These are phyloP conservation scores for Phytophthora agathidicida DNA, from an alignment of 352 stramenopile species.

Conservation along the genomic window DNA sequence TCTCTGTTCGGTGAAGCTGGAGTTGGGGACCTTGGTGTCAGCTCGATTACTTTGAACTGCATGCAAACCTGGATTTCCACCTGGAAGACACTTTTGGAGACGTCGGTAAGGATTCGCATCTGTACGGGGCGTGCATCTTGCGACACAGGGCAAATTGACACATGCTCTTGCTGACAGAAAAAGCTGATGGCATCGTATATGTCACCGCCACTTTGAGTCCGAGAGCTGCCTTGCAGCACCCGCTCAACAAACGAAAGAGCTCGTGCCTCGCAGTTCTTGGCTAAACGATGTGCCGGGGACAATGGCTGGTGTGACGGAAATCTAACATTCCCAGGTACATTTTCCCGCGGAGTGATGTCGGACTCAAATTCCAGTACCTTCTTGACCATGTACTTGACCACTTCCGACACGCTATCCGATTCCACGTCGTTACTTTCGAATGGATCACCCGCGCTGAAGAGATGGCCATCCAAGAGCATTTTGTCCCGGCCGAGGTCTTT, in stretches of 20 bases:
- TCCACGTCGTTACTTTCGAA: constrained; percentile 18
- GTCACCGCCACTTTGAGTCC: constrained; percentile 78
- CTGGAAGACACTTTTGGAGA: constrained; percentile 42
- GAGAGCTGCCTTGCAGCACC: constrained; percentile 66
- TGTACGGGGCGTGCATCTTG: constrained; percentile 67
- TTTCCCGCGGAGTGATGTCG: neutral
- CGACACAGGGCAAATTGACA: constrained; percentile 74
- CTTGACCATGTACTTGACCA: constrained; percentile 66
- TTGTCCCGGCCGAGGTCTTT: constrained; percentile 79
- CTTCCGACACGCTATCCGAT: constrained; percentile 52
- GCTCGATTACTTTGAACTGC: constrained; percentile 78
- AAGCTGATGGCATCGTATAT: constrained; percentile 86
- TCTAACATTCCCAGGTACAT: neutral
- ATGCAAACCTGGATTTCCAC: constrained; percentile 72
- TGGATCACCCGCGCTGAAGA: constrained; percentile 38
- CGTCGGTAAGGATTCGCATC: constrained; percentile 33
- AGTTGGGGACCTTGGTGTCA: constrained; percentile 31
- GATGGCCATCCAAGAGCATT: constrained; percentile 60
- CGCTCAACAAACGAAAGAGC: constrained; percentile 75
- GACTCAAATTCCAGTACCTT: constrained; percentile 53
- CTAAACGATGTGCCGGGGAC: constrained; percentile 42
- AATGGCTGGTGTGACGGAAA: constrained; percentile 18
- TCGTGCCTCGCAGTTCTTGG: constrained; percentile 51
- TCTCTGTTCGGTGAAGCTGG: constrained; percentile 1
- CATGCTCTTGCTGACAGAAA: constrained; percentile 60